Base-by-base conservation (phyloP, 352 stramenopile genomes). In the Globisporangium abappressorium region DNA sequence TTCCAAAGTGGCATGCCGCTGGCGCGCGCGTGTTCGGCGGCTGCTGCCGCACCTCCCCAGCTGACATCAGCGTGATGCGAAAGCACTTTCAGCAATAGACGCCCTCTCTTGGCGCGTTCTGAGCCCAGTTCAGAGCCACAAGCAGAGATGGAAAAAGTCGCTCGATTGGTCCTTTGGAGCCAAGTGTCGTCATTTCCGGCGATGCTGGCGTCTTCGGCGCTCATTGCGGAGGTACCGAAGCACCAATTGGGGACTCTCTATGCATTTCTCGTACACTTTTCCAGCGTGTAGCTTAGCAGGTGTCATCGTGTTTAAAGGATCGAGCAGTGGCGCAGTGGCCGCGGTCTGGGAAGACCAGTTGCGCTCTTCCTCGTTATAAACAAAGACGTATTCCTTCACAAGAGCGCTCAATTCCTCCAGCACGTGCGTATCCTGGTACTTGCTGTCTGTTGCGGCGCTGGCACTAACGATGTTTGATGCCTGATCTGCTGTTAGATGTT, bases 21-120 rank as follows among this genome's bases (percentile, higher is more conserved):
- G 88, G 86, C 34, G 88, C 84, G 22, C 81, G 82, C 41, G 82
- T 94, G 64, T 89, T 96, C 59, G 88, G 88, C 9, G 88, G 86
- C 51, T 96, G 88, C 73, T 96, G 88, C 78, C 83, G 88, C 38
- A 96, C 88, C 20, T 79, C 82, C 0, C 86, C 88, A 20, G 70
- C 80, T 47, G 85, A 92, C 65, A 93, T 96, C 66, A 66, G 79
- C 58, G 67, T 70, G 47, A 88, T 93, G 65, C 84, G 80, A 62
- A 68, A 77, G 46, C 85, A 79, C 65, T 91, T 93, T 15, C 14
- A 71, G 28, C 41, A 74, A 49, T 72, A 71, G 43, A 55, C 33
- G 33, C 2, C 6, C 2, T 5, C 28, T 33, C 14, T 24, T 55
- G 8, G 26, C 8, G 33, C 43, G 11, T 20, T 46, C 38, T 54